Conservation (phyloP, 139 green algal species). For the Penium margaritaceum region DNA sequence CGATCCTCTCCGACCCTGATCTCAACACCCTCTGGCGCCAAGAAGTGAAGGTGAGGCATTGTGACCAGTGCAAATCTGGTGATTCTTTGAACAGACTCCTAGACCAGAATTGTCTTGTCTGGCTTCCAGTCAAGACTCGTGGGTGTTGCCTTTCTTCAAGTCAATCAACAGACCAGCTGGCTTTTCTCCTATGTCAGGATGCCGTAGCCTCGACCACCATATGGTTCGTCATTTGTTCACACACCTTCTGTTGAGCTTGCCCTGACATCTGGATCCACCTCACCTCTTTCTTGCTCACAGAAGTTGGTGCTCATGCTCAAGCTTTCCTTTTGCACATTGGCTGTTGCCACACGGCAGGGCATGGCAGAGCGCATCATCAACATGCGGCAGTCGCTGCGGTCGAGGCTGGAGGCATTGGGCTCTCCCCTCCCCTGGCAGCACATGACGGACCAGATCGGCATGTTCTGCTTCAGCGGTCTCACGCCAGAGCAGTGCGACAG, state of each 20-base stretch:
- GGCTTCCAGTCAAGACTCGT: too few species aligned
- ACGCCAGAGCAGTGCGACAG: conserved; percentile 55
- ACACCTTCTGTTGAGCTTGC: too few species aligned
- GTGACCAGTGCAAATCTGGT: too few species aligned
- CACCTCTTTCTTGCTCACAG: too few species aligned
- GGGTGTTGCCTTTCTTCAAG: too few species aligned
- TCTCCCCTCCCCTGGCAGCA: conserved; percentile 67
- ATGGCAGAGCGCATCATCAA: conserved; percentile 87
- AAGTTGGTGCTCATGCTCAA: not conserved
- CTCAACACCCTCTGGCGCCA: conserved; percentile 47
- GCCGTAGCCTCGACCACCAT: too few species aligned
- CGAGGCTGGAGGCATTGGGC: conserved; percentile 57
- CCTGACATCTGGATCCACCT: not conserved
- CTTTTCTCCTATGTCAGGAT: too few species aligned
- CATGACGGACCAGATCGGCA: conserved; percentile 82
- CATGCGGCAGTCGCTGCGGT: conserved; percentile 60
- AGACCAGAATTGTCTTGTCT: too few species aligned
- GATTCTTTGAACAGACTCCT: too few species aligned
- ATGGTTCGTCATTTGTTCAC: too few species aligned
- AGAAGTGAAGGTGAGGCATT: conserved; percentile 49
- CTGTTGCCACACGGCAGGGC: conserved; percentile 59
- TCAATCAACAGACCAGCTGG: too few species aligned
- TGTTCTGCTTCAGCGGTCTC: conserved; percentile 70
- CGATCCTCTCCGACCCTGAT: conserved; percentile 43
- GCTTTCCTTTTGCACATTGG: conserved; percentile 54